Conservation (phyloP, 768 basidiomycete species). For the Cyclocybe aegerita region DNA sequence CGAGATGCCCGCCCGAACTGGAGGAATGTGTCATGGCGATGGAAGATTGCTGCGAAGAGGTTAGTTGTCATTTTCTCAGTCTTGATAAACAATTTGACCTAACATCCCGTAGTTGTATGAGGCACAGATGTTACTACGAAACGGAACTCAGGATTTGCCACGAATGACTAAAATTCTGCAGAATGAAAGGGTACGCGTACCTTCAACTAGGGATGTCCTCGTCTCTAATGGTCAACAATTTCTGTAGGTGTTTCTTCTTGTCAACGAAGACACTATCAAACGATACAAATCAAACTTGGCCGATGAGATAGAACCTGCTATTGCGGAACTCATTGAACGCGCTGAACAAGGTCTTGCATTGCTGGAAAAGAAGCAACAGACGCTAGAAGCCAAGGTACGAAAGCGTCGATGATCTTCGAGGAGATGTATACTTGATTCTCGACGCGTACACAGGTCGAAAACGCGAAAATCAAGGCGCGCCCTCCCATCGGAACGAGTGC, state of each 20-base stretch:
- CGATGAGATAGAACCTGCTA: conserved; percentile 80
- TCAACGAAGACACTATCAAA: conserved; percentile 71
- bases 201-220: not conserved
- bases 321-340: conserved; percentile 69
- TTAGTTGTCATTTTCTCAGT: conserved; percentile 19
- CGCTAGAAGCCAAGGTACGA: conserved; percentile 63
- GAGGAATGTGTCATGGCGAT: conserved; percentile 75
- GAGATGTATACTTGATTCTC: not conserved
- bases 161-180: conserved; percentile 68
- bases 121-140: conserved; percentile 65
- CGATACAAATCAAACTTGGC: conserved; percentile 74
- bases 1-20: conserved; percentile 68
- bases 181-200: conserved; percentile 56
- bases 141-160: conserved; percentile 70
- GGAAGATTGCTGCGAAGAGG: conserved; percentile 84
- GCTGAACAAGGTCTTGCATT: conserved; percentile 67
- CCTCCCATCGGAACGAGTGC: conserved; percentile 47
- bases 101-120: conserved; percentile 51
- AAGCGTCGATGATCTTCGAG: not conserved
- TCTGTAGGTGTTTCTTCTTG: conserved; percentile 67
- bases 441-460: conserved; percentile 49
- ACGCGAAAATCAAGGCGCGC: conserved; percentile 44
- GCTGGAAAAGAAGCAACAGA: conserved; percentile 60
- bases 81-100: not conserved
- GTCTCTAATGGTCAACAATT: not conserved